Evolutionary conservation across 2,329 filamentous ascomycete genomes (phyloP).

Genomic region (Sporothrix phasma): DNA sequence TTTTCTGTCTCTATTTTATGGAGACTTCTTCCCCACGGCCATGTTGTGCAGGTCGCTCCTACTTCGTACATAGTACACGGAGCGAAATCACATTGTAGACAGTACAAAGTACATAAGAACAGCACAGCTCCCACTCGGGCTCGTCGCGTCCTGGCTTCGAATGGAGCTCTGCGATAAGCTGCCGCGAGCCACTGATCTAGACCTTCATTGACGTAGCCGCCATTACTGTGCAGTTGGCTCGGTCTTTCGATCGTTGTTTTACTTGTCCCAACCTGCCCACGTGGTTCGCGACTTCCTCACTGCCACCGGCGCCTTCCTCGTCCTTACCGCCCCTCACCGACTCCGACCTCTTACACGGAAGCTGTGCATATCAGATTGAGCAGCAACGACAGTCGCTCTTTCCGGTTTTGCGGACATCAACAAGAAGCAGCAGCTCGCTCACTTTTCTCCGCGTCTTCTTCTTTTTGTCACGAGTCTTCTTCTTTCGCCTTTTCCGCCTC

Average conservation of each 20-base stretch:
- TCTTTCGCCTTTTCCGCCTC: background rate
- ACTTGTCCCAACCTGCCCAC: background rate
- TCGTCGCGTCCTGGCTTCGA: slow-evolving; percentile 6
- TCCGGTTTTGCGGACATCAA: background rate
- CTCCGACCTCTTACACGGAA: background rate
- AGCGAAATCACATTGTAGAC: no score
- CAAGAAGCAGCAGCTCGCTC: background rate
- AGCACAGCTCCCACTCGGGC: slow-evolving; percentile 13
- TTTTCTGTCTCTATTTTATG: background rate
- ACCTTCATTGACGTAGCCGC: slow-evolving; percentile 3
- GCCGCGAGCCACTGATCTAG: background rate
- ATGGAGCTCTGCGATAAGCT: slow-evolving; percentile 8
- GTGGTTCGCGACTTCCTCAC: background rate
- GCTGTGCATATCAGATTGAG: background rate
- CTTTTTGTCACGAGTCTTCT: background rate
- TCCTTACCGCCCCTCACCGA: background rate
- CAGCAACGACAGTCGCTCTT: slow-evolving; percentile 1
- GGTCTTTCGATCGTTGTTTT: background rate
- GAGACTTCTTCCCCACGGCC: background rate
- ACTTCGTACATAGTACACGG: no score
- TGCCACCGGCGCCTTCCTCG: background rate
- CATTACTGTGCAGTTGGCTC: background rate
- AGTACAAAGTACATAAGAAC: slow-evolving; percentile 16
- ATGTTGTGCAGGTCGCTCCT: background rate
- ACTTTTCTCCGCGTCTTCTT: background rate